Evolutionary conservation across 495 filamentous ascomycete genomes (phyloP).

Genomic region (Hypoxylon subgilvum): DNA sequence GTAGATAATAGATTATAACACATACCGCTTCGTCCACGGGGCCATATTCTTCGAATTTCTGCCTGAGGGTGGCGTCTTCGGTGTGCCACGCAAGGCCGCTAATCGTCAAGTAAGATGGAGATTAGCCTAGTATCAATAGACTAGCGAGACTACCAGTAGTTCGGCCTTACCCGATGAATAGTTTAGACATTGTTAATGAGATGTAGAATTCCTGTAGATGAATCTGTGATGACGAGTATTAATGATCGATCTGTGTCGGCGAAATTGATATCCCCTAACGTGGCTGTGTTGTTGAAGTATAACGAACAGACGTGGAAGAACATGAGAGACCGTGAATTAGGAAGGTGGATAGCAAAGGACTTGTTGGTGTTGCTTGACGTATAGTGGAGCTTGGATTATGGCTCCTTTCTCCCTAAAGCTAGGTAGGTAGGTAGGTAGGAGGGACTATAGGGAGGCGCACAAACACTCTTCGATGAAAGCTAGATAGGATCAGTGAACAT

Average conservation of each 20-base stretch:
- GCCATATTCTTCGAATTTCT: conserved; percentile 90
- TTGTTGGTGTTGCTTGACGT: background rate
- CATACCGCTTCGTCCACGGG: conserved; percentile 90
- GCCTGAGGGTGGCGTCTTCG: conserved; percentile 77
- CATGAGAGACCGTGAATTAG: background rate
- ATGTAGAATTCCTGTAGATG: background rate
- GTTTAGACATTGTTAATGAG: conserved; percentile 73
- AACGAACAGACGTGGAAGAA: background rate
- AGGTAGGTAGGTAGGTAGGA: too few relatives aligned
- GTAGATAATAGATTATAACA: conserved; percentile 22
- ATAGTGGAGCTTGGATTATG: conserved; percentile 6
- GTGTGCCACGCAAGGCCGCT: conserved; percentile 99
- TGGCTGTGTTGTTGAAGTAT: background rate
- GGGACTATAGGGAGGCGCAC: conserved; percentile 12
- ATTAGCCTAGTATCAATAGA: conserved; percentile 20
- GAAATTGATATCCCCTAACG: background rate
- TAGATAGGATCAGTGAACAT: background rate
- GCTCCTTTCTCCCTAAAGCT: too few relatives aligned
- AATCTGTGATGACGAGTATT: conserved; percentile 8
- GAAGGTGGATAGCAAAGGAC: background rate
- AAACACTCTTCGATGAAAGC: conserved; percentile 6
- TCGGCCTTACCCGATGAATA: conserved; percentile 84
- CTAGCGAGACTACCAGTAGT: background rate
- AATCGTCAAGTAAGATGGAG: conserved; percentile 27
- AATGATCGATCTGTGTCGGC: conserved; percentile 4